These are phyloP conservation scores for Suhomyces terraborum DNA, from an alignment of 1,139 yeast genomes.

Conservation along the genomic window DNA sequence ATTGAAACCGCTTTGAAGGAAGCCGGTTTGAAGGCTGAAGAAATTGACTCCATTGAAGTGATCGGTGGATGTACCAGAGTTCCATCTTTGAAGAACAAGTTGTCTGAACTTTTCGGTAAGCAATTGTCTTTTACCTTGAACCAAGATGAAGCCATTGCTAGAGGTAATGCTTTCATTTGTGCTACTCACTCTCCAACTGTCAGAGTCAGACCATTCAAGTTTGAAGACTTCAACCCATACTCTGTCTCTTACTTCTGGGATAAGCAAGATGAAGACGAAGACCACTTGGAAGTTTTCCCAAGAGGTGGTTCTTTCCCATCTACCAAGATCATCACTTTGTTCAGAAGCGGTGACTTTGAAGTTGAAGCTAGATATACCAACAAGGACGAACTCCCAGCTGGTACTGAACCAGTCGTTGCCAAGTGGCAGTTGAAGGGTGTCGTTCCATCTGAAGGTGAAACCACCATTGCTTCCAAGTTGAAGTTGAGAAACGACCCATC, in stretches of 20 bases:
- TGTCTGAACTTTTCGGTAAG: slow-evolving; percentile 81
- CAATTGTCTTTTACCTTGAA: slow-evolving; percentile 91
- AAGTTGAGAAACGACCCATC: slow-evolving; percentile 97
- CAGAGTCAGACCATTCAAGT: slow-evolving; percentile 98
- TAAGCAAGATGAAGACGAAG: slow-evolving; percentile 87
- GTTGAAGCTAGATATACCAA: slow-evolving; percentile 86
- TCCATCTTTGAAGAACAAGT: slow-evolving; percentile 83
- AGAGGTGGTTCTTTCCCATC: slow-evolving; percentile 91
- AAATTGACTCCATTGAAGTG: slow-evolving; percentile 87
- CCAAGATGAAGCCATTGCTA: slow-evolving; percentile 99
- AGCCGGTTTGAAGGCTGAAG: slow-evolving; percentile 71
- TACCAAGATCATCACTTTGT: slow-evolving; percentile 91
- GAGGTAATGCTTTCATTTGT: slow-evolving; percentile 98
- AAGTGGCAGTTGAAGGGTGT: slow-evolving; percentile 89
- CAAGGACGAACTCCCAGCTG: slow-evolving; percentile 69
- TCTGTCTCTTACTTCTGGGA: slow-evolving; percentile 97
- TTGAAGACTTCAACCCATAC: slow-evolving; percentile 90
- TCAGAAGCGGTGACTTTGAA: slow-evolving; percentile 87
- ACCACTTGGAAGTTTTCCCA: slow-evolving; percentile 96
- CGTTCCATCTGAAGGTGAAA: slow-evolving; percentile 71
- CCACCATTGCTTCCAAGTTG: slow-evolving; percentile 82
- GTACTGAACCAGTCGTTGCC: slow-evolving; percentile 69
- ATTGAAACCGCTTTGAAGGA: slow-evolving; percentile 78
- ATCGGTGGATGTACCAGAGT: slow-evolving; percentile 99
- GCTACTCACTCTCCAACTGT: slow-evolving; percentile 99